Evolutionary conservation across 306 rosid species (phyloP).

Genomic region (Hylodesmum podocarpum): DNA sequence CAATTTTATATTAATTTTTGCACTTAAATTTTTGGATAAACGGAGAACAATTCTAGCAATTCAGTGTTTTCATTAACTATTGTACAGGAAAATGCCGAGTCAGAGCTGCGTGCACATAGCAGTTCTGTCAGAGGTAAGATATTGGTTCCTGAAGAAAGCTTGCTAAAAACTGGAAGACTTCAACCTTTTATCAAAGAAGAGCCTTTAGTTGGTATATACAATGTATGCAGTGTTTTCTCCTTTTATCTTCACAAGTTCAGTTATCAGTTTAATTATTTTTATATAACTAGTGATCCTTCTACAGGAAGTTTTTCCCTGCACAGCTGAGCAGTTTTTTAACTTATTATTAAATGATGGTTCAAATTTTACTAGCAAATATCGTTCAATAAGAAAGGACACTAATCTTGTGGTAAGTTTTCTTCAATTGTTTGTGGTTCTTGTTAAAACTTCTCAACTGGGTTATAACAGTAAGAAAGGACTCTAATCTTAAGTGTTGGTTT

Average conservation of each 20-base stretch:
- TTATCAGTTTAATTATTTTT: conserved; percentile 18
- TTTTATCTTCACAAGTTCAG: conserved; percentile 4
- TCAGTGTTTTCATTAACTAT: conserved; percentile 25
- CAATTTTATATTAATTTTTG: not conserved
- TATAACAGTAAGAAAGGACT: conserved; percentile 12
- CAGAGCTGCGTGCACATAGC: conserved; percentile 96
- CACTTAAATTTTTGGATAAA: not conserved
- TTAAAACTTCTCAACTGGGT: not conserved
- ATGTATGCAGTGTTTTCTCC: conserved; percentile 52
- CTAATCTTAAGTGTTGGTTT: conserved; percentile 25
- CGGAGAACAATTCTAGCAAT: conserved; percentile 16
- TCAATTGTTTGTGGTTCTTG: conserved; percentile 17
- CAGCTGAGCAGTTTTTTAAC: conserved; percentile 79
- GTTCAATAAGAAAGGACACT: conserved; percentile 75
- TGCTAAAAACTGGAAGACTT: conserved; percentile 54
- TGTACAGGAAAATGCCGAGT: conserved; percentile 82
- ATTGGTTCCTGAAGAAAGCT: conserved; percentile 52
- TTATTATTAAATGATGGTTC: conserved; percentile 67
- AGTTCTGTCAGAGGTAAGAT: conserved; percentile 70
- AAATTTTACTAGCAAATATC: conserved; percentile 61
- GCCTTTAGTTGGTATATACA: conserved; percentile 65
- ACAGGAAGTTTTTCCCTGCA: conserved; percentile 82
- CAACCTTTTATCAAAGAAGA: conserved; percentile 80
- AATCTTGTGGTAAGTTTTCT: conserved; percentile 80
- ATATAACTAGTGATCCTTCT: conserved; percentile 38